Conservation (phyloP, 495 filamentous ascomycete genomes). For the Haplographium delicatum region DNA sequence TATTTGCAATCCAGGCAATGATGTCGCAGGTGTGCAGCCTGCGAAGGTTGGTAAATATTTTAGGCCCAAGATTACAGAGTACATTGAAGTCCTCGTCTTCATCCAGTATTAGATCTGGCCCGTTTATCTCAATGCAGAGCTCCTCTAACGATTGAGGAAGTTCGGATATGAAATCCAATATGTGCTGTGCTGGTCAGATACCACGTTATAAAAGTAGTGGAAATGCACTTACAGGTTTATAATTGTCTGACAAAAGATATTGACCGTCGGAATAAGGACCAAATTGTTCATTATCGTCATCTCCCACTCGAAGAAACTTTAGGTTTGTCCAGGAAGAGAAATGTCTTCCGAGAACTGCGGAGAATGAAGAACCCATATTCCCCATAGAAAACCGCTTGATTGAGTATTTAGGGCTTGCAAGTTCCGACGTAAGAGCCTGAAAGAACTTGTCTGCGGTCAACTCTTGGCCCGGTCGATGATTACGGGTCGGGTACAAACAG, state of each 20-base stretch:
- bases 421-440: background rate
- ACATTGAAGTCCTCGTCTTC: constrained; percentile 13
- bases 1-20: constrained; percentile 11
- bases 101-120: background rate
- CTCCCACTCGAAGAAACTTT: constrained; percentile 11
- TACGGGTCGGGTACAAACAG: background rate
- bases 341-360: background rate
- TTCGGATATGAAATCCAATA: constrained; percentile 7
- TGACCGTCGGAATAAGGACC: constrained; percentile 3
- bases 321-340: constrained; percentile 15
- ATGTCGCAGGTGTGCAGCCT: constrained; percentile 14
- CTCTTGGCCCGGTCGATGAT: background rate
- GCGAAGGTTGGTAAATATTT: constrained; percentile 1
- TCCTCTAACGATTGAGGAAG: constrained; percentile 12
- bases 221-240: constrained; percentile 8
- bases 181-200: background rate
- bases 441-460: constrained; percentile 9
- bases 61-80: constrained; percentile 1
- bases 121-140: constrained; percentile 13
- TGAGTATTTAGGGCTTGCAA: background rate
- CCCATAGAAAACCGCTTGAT: constrained; percentile 9
- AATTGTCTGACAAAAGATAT: background rate
- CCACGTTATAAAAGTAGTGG: background rate
- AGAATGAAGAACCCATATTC: constrained; percentile 1
- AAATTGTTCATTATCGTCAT: background rate